These are phyloP conservation scores for Lunularia cruciata DNA, from an alignment of 225 moss, liverwort and hornwort species.

Conservation along the genomic window DNA sequence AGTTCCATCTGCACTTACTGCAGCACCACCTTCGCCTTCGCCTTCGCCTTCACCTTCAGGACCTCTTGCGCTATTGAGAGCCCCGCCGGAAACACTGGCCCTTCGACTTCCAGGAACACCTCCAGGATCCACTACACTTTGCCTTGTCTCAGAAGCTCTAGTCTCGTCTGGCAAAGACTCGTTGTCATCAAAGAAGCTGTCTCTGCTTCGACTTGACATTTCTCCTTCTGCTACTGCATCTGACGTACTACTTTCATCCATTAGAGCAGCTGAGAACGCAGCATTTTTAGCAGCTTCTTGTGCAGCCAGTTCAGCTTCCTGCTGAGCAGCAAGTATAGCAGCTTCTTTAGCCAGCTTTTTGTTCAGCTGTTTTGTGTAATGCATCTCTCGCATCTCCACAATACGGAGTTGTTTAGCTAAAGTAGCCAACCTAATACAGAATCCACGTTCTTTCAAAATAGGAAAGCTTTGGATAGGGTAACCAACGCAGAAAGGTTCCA, in stretches of 20 bases:
- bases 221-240: slow-evolving; percentile 11
- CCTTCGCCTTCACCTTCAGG: slow-evolving; percentile 22
- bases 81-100: slow-evolving; percentile 9
- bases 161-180: slow-evolving; percentile 1
- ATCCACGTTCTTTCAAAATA: slow-evolving; percentile 26
- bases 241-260: slow-evolving; percentile 30
- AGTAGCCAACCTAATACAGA: slow-evolving; percentile 31
- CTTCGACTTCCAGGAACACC: slow-evolving; percentile 18
- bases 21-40: neutral
- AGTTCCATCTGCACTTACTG: fast-evolving
- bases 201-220: slow-evolving; percentile 25
- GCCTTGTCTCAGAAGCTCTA: slow-evolving; percentile 5
- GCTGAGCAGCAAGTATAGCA: slow-evolving; percentile 33
- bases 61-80: slow-evolving; percentile 12
- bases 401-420: slow-evolving; percentile 62
- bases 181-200: slow-evolving; percentile 27
- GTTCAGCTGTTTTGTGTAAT: slow-evolving; percentile 54
- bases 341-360: slow-evolving; percentile 44
- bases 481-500: slow-evolving; percentile 70
- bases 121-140: slow-evolving; percentile 26
- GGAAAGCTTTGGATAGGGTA: slow-evolving; percentile 71
- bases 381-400: slow-evolving; percentile 72
- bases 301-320: slow-evolving; percentile 50
- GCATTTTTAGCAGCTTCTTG: slow-evolving; percentile 51
- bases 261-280: slow-evolving; percentile 25